A percentile compares a stretch with the other conserved stretches of the same genome.
These are phyloP conservation scores for Conticribra weissflogii DNA, from an alignment of 108 stramenopile species.

Conservation along the genomic window DNA sequence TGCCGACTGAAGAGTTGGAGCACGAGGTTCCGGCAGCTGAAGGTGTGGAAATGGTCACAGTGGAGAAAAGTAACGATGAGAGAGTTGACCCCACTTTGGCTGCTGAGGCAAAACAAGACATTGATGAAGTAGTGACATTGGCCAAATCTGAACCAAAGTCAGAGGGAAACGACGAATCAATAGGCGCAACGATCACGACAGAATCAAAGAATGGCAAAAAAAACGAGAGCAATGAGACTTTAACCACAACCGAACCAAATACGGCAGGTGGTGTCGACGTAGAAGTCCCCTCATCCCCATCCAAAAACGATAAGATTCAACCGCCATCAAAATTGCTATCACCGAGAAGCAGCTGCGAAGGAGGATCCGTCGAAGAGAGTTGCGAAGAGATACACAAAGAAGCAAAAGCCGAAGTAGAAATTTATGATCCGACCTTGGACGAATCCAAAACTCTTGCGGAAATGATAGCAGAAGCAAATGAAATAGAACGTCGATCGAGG, in stretches of 20 bases:
- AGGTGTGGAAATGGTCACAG: slow-evolving; percentile 3
- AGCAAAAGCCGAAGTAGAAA: background rate
- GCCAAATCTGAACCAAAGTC: background rate
- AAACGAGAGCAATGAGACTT: too few species aligned
- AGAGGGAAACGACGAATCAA: too few species aligned
- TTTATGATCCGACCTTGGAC: background rate
- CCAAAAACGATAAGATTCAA: too few species aligned
- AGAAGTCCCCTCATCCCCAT: too few species aligned
- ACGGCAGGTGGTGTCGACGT: too few species aligned
- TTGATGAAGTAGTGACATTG: background rate
- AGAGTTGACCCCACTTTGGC: background rate
- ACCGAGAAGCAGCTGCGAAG: background rate
- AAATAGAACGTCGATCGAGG: slow-evolving; percentile 23
- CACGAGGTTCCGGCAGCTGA: background rate
- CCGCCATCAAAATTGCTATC: background rate
- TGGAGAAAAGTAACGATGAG: background rate
- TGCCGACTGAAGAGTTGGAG: background rate
- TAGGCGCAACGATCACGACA: too few species aligned
- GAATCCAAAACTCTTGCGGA: slow-evolving; percentile 34
- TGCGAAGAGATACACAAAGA: background rate
- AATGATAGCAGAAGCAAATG: slow-evolving; percentile 47
- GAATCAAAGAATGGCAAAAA: too few species aligned
- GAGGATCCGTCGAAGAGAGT: background rate
- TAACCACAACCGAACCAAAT: too few species aligned
- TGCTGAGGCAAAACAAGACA: background rate